phyloP scores from a whole-genome alignment of 129 eudicot species.

The Glebionis coronaria region DNA sequence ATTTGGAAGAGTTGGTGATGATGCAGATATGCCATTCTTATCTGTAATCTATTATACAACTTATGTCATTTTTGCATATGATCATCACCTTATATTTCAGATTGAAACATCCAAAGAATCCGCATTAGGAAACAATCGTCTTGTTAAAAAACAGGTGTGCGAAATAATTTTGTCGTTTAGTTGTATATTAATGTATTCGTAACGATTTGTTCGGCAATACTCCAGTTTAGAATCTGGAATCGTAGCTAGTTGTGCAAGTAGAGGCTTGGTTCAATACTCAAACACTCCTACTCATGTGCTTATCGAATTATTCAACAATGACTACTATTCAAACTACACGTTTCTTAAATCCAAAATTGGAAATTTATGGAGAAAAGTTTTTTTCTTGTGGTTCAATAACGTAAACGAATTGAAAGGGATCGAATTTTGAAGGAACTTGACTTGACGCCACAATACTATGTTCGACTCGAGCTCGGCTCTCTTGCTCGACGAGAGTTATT shows the following conservation, averaged over 20 bases:
- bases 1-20: conserved; percentile 16
- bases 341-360: neutral
- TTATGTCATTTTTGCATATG: conserved; percentile 7
- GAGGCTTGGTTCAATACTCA: neutral
- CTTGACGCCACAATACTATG: too few species aligned
- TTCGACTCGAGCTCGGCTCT: too few species aligned
- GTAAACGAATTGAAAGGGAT: too few species aligned
- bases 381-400: neutral
- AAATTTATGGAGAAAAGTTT: neutral
- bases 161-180: too few species aligned
- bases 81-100: neutral
- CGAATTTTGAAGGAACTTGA: too few species aligned
- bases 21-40: conserved; percentile 13
- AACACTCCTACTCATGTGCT: neutral
- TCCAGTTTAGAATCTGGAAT: too few species aligned
- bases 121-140: neutral
- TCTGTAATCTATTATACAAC: neutral
- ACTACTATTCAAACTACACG: neutral
- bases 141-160: neutral
- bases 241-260: too few species aligned
- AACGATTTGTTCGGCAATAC: too few species aligned
- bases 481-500: too few species aligned
- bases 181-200: too few species aligned
- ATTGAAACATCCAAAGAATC: neutral
- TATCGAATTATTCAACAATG: neutral